These are phyloP conservation scores for Nephromyces sp. DNA, from an alignment of 169 alveolate genomes.

Conservation along the genomic window DNA sequence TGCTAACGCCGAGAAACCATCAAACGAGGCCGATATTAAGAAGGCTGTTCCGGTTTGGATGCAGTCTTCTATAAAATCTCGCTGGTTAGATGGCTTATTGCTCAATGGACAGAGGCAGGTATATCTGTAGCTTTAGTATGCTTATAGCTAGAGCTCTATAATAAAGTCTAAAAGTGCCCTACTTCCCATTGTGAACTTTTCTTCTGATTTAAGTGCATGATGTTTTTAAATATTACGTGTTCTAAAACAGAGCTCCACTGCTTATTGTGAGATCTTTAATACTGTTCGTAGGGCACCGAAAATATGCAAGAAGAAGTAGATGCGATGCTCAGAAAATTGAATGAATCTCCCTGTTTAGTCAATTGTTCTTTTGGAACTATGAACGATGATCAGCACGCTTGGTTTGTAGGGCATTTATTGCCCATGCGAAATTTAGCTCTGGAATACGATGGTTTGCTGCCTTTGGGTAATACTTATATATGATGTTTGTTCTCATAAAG, in stretches of 20 bases:
- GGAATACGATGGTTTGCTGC: conserved; percentile 62
- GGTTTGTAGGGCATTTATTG: conserved; percentile 62
- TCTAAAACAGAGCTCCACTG: background rate
- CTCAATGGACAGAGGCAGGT: conserved; percentile 47
- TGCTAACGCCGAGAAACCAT: conserved; percentile 67
- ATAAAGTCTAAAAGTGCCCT: too few species aligned
- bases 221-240: background rate
- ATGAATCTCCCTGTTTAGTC: conserved; percentile 48
- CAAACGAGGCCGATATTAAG: conserved; percentile 48
- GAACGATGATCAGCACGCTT: conserved; percentile 71
- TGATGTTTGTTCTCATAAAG: conserved; percentile 22
- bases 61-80: conserved; percentile 57
- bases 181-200: too few species aligned
- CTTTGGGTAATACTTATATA: conserved; percentile 24
- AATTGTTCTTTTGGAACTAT: conserved; percentile 67
- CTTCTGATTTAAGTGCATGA: background rate
- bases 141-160: too few species aligned
- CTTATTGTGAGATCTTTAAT: background rate
- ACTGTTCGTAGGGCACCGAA: conserved; percentile 54
- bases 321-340: conserved; percentile 53
- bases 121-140: background rate
- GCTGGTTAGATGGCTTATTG: conserved; percentile 64
- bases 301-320: conserved; percentile 65
- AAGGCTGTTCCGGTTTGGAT: conserved; percentile 54
- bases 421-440: conserved; percentile 58